Base-by-base conservation (phyloP, 169 alveolate genomes). In the Cryptosporidium sp. region DNA sequence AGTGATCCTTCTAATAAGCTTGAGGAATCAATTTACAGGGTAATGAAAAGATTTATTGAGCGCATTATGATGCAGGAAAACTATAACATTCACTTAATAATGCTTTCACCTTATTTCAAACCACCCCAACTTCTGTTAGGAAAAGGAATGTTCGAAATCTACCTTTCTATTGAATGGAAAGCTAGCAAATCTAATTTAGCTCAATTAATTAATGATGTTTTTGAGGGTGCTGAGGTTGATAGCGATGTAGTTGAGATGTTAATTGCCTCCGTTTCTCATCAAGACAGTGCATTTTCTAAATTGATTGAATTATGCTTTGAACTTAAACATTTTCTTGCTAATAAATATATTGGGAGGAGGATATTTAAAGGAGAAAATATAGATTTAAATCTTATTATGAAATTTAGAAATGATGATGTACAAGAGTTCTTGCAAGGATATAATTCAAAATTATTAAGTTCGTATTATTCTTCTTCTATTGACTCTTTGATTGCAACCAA, bases 121-220 rank as follows among this genome's bases (percentile, higher is more conserved):
- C 89, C 89, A 23, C 89, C 89, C 7, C 37, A 80, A 26, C 4
- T 29, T 26, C 31, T 80, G 26, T 39, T 80, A 23, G 65, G 89
- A 29, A 41, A 73, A 16, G 89, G 89, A 10, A 59, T 61, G 80
- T 26, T 80, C 18, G 80, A 80, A 29, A 45, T 80, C 37, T 35
- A 29, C 23, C 29, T 80, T 29, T 73, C 89, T 29, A 80, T 80
- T 59, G 75, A 59, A 48, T 80, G 89, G 89, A 80, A 80, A 14
- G 14, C 69, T 39, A 39, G 21, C 29, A 80, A 62, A 29, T 26
- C 61, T 48, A 80, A 58, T 16, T 21, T 80, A 21, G 9, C 58
- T 16, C 33, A 31, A 41, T 52, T 80, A 59, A 65, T 80, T 23
- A 29, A 39, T 7, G 89, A 80, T 12, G 29, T 80, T 21, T 65